Conservation (phyloP, 1,139 yeast species). For the Wickerhamomyces sp. region DNA sequence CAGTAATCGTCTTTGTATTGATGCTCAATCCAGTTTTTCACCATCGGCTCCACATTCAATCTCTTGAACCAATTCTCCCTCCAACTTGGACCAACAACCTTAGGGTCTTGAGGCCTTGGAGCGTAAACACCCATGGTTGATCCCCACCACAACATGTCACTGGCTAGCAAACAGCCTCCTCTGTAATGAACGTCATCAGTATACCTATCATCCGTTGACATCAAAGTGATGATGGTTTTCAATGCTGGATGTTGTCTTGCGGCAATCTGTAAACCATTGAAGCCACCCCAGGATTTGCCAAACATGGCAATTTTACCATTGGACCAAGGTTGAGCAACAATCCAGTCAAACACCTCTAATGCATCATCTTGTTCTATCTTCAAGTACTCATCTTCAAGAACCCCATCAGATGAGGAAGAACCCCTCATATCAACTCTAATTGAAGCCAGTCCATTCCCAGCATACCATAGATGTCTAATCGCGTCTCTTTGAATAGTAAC, state of each 20-base stretch:
- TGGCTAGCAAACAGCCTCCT: conserved; percentile 37
- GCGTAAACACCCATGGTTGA: conserved; percentile 37
- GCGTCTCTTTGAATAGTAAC: conserved; percentile 39
- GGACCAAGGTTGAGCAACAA: conserved; percentile 34
- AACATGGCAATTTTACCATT: conserved; percentile 40
- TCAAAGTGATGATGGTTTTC: conserved; percentile 35
- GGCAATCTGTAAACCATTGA: conserved; percentile 39
- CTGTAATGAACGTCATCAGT: conserved; percentile 41
- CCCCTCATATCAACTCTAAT: conserved; percentile 42
- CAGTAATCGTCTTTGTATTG: conserved; percentile 38
- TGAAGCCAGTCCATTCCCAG: conserved; percentile 39
- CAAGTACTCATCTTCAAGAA: conserved; percentile 35
- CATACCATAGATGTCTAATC: conserved; percentile 38
- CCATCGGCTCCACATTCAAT: conserved; percentile 32
- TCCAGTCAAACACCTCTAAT: conserved; percentile 37
- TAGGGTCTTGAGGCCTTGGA: conserved; percentile 39
- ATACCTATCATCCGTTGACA: conserved; percentile 41
- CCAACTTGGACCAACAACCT: conserved; percentile 34
- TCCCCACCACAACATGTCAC: conserved; percentile 44
- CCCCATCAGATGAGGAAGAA: conserved; percentile 36
- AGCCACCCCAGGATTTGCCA: conserved; percentile 45
- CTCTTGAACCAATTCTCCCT: conserved; percentile 34
- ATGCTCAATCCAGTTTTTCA: conserved; percentile 35
- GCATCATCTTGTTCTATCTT: conserved; percentile 38
- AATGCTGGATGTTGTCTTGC: conserved; percentile 40